phyloP scores from a whole-genome alignment of 2,329 filamentous ascomycete genomes.

The Leptoxyphium fumago region DNA sequence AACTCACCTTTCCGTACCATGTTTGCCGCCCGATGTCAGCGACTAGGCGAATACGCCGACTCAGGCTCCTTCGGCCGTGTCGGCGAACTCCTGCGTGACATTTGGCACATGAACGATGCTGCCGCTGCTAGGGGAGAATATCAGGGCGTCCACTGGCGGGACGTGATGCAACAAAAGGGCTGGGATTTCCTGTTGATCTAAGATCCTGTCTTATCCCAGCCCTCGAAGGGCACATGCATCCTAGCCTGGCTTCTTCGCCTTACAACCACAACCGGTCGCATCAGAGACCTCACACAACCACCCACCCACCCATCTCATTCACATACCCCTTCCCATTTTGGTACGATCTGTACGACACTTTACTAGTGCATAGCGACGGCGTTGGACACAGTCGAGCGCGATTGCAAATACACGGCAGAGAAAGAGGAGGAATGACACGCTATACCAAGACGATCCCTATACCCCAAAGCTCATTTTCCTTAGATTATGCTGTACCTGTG shows the following conservation, averaged over 20 bases:
- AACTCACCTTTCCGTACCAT: constrained; percentile 62
- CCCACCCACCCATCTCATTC: no score
- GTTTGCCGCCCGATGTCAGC: constrained; percentile 58
- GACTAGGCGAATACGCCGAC: constrained; percentile 61
- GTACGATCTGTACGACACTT: no score
- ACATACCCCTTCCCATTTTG: no score
- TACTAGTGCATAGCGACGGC: constrained; percentile 12
- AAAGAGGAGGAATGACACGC: no score
- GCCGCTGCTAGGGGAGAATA: constrained; percentile 32
- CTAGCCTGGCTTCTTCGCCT: constrained; percentile 11
- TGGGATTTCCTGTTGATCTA: constrained; percentile 90
- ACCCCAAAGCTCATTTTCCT: constrained; percentile 4
- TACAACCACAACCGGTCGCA: background rate
- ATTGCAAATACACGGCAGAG: no score
- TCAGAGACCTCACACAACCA: no score
- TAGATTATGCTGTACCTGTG: background rate
- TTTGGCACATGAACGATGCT: constrained; percentile 65
- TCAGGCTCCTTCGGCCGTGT: constrained; percentile 80
- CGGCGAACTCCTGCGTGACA: constrained; percentile 60
- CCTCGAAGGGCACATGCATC: constrained; percentile 13
- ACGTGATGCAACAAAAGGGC: constrained; percentile 78
- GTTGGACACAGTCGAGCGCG: no score
- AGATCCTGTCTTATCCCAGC: constrained; percentile 1
- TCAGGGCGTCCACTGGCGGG: constrained; percentile 80
- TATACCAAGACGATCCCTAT: no score